Evolutionary conservation across 2,329 filamentous ascomycete species (phyloP).

Genomic region (Colletotrichum falcatum): DNA sequence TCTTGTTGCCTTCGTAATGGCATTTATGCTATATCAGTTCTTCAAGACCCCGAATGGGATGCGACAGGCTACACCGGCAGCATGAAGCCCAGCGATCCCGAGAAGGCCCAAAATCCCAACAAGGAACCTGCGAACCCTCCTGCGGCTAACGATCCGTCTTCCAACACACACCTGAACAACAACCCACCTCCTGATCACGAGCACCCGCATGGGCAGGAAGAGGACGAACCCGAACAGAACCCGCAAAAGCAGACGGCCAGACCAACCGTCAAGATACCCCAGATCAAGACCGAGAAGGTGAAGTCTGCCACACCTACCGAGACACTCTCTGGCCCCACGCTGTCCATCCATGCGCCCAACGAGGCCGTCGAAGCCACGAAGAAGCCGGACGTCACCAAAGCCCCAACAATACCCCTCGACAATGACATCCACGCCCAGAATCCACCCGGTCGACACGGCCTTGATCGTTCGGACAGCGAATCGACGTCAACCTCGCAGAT

Average conservation of each 20-base stretch:
- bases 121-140: slow-evolving; percentile 29
- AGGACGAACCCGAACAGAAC: slow-evolving; percentile 38
- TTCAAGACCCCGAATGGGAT: slow-evolving; percentile 55
- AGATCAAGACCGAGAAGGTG: slow-evolving; percentile 32
- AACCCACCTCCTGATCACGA: slow-evolving; percentile 37
- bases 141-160: slow-evolving; percentile 25
- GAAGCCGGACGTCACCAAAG: slow-evolving; percentile 30
- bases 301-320: slow-evolving; percentile 28
- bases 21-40: slow-evolving; percentile 66
- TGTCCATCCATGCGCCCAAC: slow-evolving; percentile 31
- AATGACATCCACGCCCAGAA: slow-evolving; percentile 42
- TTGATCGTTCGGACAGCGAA: slow-evolving; percentile 41
- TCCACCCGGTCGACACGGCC: slow-evolving; percentile 42
- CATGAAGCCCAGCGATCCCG: slow-evolving; percentile 32
- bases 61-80: slow-evolving; percentile 34
- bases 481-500: slow-evolving; percentile 47
- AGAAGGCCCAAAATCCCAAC: slow-evolving; percentile 20
- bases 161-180: slow-evolving; percentile 34
- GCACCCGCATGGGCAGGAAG: slow-evolving; percentile 35
- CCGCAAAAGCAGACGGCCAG: slow-evolving; percentile 36
- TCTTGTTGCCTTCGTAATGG: slow-evolving; percentile 64
- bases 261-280: slow-evolving; percentile 39
- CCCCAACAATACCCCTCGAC: slow-evolving; percentile 19
- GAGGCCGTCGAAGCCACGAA: slow-evolving; percentile 14
- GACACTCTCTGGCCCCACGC: slow-evolving; percentile 19